Conservation (phyloP, 1,284 basidiomycete genomes). For the Sanguinoderma infundibulare region DNA sequence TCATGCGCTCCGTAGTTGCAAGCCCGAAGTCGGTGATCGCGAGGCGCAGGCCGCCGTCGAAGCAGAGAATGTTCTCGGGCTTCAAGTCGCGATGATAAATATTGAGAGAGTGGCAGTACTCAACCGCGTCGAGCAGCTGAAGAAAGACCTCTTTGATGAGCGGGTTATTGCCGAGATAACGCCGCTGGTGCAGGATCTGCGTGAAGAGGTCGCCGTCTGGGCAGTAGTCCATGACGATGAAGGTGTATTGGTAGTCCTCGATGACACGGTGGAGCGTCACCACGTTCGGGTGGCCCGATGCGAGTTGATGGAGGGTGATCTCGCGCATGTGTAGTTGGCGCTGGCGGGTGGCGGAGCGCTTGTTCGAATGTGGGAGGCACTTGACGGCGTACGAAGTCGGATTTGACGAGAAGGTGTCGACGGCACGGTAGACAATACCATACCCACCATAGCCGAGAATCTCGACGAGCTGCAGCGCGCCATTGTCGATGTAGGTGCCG, state of each 20-base stretch:
- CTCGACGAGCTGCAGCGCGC: slow-evolving; percentile 84
- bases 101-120: slow-evolving; percentile 86
- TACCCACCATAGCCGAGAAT: slow-evolving; percentile 95
- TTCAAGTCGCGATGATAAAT: slow-evolving; percentile 98
- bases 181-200: slow-evolving; percentile 77
- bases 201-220: slow-evolving; percentile 92
- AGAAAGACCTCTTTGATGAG: slow-evolving; percentile 89
- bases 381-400: slow-evolving; percentile 88
- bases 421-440: slow-evolving; percentile 93
- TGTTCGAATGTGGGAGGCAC: slow-evolving; percentile 71
- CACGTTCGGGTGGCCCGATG: slow-evolving; percentile 86
- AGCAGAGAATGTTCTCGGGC: slow-evolving; percentile 97
- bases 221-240: slow-evolving; percentile 74
- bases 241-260: slow-evolving; percentile 72
- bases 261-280: slow-evolving; percentile 91
- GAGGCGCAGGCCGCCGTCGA: slow-evolving; percentile 78
- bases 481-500: slow-evolving; percentile 82
- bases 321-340: slow-evolving; percentile 78
- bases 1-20: slow-evolving; percentile 88
- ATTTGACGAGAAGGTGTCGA: slow-evolving; percentile 60
- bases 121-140: slow-evolving; percentile 93
- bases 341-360: slow-evolving; percentile 61
- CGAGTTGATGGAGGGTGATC: slow-evolving; percentile 87
- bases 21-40: slow-evolving; percentile 97
- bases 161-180: slow-evolving; percentile 78